Evolutionary conservation across 2,329 filamentous ascomycete species (phyloP).

Genomic region (Pestalotiopsis fici): DNA sequence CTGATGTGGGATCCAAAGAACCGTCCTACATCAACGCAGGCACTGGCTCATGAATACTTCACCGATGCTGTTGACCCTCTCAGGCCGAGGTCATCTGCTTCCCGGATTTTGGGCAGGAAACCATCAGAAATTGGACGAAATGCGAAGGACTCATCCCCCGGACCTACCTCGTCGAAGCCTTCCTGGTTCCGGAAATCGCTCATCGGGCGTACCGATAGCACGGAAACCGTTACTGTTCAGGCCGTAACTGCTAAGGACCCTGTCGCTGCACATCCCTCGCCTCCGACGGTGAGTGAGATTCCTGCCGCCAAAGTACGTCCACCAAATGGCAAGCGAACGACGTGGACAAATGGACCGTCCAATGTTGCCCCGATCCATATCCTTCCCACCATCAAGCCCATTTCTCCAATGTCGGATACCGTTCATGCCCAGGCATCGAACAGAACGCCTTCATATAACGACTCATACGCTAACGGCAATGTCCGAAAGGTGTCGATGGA

Average conservation of each 20-base stretch:
- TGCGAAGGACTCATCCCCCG: constrained; percentile 62
- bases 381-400: constrained; percentile 87
- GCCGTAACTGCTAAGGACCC: constrained; percentile 46
- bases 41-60: constrained; percentile 95
- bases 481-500: constrained; percentile 44
- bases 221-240: constrained; percentile 57
- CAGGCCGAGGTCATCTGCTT: constrained; percentile 86
- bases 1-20: constrained; percentile 97
- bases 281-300: constrained; percentile 35
- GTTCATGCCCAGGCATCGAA: constrained; percentile 86
- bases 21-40: constrained; percentile 88
- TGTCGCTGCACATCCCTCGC: constrained; percentile 35
- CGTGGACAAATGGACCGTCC: constrained; percentile 84
- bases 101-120: constrained; percentile 83
- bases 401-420: constrained; percentile 93
- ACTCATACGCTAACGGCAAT: constrained; percentile 44
- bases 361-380: constrained; percentile 93
- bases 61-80: constrained; percentile 88
- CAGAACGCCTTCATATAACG: constrained; percentile 55
- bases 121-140: constrained; percentile 78
- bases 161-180: constrained; percentile 74
- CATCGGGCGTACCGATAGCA: constrained; percentile 74
- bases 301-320: constrained; percentile 47
- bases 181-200: constrained; percentile 98
- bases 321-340: constrained; percentile 77